Evolutionary conservation across 2,329 filamentous ascomycete species (phyloP), one percentile per base, ranked within the genome.

Genomic region (Hypoxylon sp.): DNA sequence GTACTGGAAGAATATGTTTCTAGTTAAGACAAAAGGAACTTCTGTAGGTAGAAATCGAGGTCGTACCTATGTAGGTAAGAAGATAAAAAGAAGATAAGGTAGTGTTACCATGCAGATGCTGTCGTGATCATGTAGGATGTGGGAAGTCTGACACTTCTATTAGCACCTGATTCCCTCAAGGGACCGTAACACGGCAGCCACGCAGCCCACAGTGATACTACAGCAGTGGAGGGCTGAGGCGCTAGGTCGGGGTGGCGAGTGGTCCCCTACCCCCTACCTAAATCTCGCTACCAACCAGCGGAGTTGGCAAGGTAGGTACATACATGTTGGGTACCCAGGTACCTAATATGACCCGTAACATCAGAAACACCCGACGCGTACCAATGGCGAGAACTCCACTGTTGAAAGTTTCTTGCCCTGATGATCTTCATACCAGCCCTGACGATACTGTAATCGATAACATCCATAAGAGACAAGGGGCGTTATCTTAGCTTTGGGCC

Each of bases 361-460:
- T 34, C 30, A n/a, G n/a, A n/a, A n/a, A n/a, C n/a, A n/a, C n/a
- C n/a, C n/a, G n/a, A n/a, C n/a, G n/a, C n/a, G n/a, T n/a, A n/a
- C n/a, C n/a, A n/a, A n/a, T n/a, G n/a, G n/a, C n/a, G n/a, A n/a
- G n/a, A n/a, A n/a, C 25, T 27, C 25, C 25, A 27, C 25, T n/a
- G n/a, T n/a, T n/a, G n/a, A n/a, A n/a, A n/a, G n/a, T 14, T 16
- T 6, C 41, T 19, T 34, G 50, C 50, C 50, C 50, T 41, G 56
- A 52, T 60, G 47, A 52, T 60, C 56, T 45, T 59, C 56, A 59
- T 52, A 52, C 52, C n/a, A n/a, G n/a, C n/a, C n/a, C n/a, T n/a
- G 23, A 53, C 27, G 14, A 60, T 19, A 51, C 34, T 32, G 45
- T 21, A 51, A 55, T 45, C 39, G 37, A 55, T 45, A 55, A 52